Evolutionary conservation across 345 rosid genomes (phyloP), one percentile per base, ranked within the genome.

Genomic region (Reutealis trisperma): DNA sequence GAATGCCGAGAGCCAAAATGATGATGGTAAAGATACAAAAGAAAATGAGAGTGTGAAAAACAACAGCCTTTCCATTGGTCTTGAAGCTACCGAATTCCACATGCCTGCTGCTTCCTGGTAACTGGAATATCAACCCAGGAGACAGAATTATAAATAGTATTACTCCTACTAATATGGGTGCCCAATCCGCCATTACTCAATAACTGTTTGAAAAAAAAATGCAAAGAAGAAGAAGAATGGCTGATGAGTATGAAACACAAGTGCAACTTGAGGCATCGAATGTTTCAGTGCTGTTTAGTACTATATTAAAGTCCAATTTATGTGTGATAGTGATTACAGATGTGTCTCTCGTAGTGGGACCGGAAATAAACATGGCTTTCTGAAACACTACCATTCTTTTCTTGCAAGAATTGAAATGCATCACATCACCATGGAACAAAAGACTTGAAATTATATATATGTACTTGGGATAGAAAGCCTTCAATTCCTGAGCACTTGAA

Each of bases 61-160:
- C 18, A 19, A 89, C 27, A n/a, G 89, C 85, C 75, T 78, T 87
- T 32, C 85, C 89, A n/a, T 82, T 83, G 41, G 91, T 89, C 34
- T 61, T 32, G 76, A 88, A 75, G 84, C 80, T 77, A 37, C 89
- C 84, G 44, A 86, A 89, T 42, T 90, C 91, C 1, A 88, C 32
- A 12, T 60, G 54, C 21, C 75, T 70, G 6, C 12, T 62, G 79
- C 68, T 77, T 0, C 93, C 91, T 0, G 93, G 91, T 0, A 85
- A 15, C 81, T 90, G 91, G 77, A 90, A 80, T 49, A 90, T 57
- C 27, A 88, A 84, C 13, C 93, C 91, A 0, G 91, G 91, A 1
- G 88, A 83, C 21, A 88, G 85, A 8, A 88, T 82, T 25, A 85
- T 84, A 77, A 90, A 90, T 27, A 88, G 83, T 63, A 88, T 10